Percentiles rank a stretch among this genome's conserved stretches.
Evolutionary conservation across 345 rosid genomes (phyloP).

Genomic region (Hibiscus syriacus): DNA sequence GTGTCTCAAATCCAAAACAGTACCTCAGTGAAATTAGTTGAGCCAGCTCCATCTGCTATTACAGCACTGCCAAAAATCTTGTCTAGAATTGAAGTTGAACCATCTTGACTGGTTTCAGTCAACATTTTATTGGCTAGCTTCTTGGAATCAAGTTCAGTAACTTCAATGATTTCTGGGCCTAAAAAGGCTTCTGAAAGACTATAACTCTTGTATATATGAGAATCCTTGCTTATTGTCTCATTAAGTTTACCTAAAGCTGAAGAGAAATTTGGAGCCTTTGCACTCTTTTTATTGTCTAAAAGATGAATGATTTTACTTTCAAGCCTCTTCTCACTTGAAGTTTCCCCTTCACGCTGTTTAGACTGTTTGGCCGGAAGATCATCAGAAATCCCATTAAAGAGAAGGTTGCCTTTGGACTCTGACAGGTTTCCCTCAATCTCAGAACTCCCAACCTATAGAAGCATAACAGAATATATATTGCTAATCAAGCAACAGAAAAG

Average conservation of each 20-base stretch:
- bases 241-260: conserved; percentile 34
- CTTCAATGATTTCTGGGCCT: conserved; percentile 24
- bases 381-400: conserved; percentile 26
- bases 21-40: conserved; percentile 48
- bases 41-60: conserved; percentile 37
- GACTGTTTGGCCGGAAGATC: conserved; percentile 34
- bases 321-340: conserved; percentile 28
- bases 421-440: conserved; percentile 33
- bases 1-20: neutral
- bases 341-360: conserved; percentile 15
- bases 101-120: conserved; percentile 27
- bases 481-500: neutral
- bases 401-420: conserved; percentile 11
- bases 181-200: conserved; percentile 32
- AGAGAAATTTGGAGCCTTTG: conserved; percentile 25
- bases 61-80: conserved; percentile 56
- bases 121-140: conserved; percentile 26
- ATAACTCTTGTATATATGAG: conserved; percentile 26
- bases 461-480: neutral
- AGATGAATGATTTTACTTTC: conserved; percentile 27
- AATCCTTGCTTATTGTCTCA: conserved; percentile 22
- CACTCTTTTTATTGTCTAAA: conserved; percentile 23
- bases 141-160: conserved; percentile 35
- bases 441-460: conserved; percentile 40
- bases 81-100: conserved; percentile 65